Evolutionary conservation across 345 rosid species (phyloP).

Genomic region (Psidium friedrichsthalianum): DNA sequence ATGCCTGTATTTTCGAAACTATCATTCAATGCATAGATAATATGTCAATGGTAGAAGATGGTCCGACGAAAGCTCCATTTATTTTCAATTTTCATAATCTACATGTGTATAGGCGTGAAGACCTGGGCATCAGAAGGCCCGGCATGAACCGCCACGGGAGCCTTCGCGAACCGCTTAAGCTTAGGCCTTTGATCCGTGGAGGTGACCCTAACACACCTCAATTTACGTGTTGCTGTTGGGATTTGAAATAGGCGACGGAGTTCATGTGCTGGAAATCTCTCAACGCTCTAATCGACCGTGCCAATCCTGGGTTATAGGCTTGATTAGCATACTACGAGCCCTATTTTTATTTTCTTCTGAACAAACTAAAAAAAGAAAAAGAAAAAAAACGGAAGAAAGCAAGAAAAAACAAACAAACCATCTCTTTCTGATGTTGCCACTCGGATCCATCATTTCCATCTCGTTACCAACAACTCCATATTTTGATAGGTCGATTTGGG

Average conservation of each 20-base stretch:
- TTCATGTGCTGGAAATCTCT: not conserved
- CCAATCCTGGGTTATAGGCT: not conserved
- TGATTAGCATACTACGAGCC: not conserved
- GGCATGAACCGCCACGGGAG: not conserved
- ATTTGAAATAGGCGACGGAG: not conserved
- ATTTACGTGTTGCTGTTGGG: not conserved
- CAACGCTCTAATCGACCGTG: not conserved
- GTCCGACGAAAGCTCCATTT: not conserved
- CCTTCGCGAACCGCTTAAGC: not conserved
- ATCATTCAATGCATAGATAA: not conserved
- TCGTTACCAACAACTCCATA: conserved; percentile 11
- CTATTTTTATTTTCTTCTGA: not conserved
- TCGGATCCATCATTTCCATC: conserved; percentile 13
- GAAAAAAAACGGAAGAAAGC: not conserved
- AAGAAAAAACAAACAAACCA: not conserved
- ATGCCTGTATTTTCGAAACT: not conserved
- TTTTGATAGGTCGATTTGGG: not conserved
- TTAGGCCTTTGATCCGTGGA: not conserved
- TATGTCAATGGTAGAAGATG: not conserved
- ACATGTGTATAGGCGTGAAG: not conserved
- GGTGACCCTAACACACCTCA: not conserved
- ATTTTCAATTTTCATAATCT: too few species aligned
- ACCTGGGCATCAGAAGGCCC: not conserved
- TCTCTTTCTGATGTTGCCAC: conserved; percentile 24
- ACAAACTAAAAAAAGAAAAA: not conserved